phyloP scores from a whole-genome alignment of 257 asterid genomes.

The Scutellaria barbata region DNA sequence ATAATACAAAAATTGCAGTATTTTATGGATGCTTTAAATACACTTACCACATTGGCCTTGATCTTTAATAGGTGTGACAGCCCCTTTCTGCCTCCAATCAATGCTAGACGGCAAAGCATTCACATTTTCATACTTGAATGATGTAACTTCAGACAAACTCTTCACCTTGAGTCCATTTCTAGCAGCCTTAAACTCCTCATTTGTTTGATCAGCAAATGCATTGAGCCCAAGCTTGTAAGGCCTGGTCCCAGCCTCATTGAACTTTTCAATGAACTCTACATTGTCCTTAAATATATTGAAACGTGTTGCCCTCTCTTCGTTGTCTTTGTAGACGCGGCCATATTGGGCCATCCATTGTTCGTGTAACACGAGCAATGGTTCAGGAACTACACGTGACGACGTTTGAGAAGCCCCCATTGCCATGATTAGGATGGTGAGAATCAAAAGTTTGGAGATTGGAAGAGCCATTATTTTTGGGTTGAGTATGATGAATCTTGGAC shows the following conservation, averaged over 20 bases:
- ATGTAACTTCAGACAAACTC: constrained; percentile 13
- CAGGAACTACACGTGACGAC: constrained; percentile 21
- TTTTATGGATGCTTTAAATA: no score
- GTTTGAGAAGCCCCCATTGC: constrained; percentile 22
- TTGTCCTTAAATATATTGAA: constrained; percentile 44
- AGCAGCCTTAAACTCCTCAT: constrained; percentile 37
- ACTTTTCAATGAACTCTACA: constrained; percentile 39
- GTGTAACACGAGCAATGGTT: constrained; percentile 35
- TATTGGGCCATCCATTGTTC: constrained; percentile 44
- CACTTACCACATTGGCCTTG: constrained; percentile 44
- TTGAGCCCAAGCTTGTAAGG: constrained; percentile 45
- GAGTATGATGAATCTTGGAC: neutral
- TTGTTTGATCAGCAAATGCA: constrained; percentile 41
- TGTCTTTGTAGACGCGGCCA: constrained; percentile 42
- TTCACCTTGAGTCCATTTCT: constrained; percentile 37
- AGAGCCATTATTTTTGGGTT: constrained; percentile 10
- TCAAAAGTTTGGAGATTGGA: constrained; percentile 2
- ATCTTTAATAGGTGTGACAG: constrained; percentile 43
- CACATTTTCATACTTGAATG: constrained; percentile 41
- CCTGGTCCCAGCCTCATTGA: constrained; percentile 28
- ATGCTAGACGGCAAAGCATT: constrained; percentile 37
- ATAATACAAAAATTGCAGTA: no score
- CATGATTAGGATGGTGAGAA: constrained; percentile 18
- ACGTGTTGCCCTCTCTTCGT: constrained; percentile 40
- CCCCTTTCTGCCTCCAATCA: constrained; percentile 48